These are phyloP conservation scores for Melocanna baccifera DNA, from an alignment of 176 grass and related monocot genomes.

Conservation along the genomic window DNA sequence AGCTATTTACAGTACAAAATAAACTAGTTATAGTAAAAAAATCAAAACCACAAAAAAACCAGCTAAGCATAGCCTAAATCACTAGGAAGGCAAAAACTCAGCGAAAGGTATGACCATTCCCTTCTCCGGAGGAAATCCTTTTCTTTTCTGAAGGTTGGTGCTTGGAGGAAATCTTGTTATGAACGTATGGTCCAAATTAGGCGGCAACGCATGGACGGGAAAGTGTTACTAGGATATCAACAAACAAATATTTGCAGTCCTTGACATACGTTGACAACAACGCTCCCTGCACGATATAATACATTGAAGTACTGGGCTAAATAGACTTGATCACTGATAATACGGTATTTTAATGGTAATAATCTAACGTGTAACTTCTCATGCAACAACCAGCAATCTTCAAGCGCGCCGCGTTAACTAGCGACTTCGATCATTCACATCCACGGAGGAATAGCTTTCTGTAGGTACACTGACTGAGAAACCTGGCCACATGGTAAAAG, in stretches of 20 bases:
- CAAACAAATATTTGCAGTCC: neutral
- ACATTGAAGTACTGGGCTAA: neutral
- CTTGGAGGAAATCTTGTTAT: neutral
- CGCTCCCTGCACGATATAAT: neutral
- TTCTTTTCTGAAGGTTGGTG: neutral
- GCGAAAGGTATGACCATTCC: neutral
- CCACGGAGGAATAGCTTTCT: too few relatives aligned
- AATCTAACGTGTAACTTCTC: neutral
- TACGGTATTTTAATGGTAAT: neutral
- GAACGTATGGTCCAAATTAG: neutral
- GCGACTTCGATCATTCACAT: too few relatives aligned
- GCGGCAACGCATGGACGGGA: neutral
- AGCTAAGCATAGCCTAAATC: too few relatives aligned
- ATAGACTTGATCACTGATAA: neutral
- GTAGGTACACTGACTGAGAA: neutral
- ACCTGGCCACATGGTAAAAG: neutral
- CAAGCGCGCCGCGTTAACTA: too few relatives aligned
- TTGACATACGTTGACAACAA: neutral
- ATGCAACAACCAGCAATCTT: neutral
- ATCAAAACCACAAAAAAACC: too few relatives aligned
- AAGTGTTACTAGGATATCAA: neutral
- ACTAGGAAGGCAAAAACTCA: neutral
- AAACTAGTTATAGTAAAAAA: too few relatives aligned
- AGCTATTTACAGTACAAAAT: too few relatives aligned
- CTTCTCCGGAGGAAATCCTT: neutral